phyloP scores from a whole-genome alignment of 192 early-diverging fungal genomes.

The Coemansia sp. region DNA sequence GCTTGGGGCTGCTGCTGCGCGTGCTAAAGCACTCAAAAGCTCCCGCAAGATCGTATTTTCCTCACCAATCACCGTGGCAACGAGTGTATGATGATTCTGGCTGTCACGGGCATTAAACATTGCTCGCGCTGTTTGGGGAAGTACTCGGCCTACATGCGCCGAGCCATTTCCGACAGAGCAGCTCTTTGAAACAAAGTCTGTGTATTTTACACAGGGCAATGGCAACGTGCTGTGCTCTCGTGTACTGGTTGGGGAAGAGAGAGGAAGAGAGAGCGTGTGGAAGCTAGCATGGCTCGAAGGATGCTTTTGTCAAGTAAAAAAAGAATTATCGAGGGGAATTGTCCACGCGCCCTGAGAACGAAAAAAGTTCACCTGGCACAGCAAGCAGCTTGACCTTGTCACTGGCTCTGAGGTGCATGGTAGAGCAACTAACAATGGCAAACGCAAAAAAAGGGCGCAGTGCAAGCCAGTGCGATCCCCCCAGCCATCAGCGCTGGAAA shows the following conservation, averaged over 20 bases:
- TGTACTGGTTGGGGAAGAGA: background rate
- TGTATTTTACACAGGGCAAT: too few relatives aligned
- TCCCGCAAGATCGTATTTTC: background rate
- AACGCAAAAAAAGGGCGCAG: background rate
- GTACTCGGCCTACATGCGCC: background rate
- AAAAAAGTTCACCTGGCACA: background rate
- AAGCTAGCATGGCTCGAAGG: too few relatives aligned
- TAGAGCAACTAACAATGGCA: background rate
- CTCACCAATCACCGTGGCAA: background rate
- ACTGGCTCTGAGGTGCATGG: constrained; percentile 1
- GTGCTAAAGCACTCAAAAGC: background rate
- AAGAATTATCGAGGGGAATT: background rate
- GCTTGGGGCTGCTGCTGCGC: background rate
- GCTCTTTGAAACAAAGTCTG: background rate
- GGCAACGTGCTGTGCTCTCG: background rate
- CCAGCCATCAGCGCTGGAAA: background rate
- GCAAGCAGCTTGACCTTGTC: background rate
- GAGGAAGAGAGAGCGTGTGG: background rate
- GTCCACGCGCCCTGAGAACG: constrained; percentile 7
- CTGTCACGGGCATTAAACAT: background rate
- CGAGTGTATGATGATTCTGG: background rate
- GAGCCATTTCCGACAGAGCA: background rate
- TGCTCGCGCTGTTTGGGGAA: background rate
- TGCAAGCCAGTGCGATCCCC: background rate
- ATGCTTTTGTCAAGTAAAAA: too few relatives aligned